These are phyloP conservation scores for Triglochin maritima DNA, from an alignment of 106 monocot species.

Conservation along the genomic window DNA sequence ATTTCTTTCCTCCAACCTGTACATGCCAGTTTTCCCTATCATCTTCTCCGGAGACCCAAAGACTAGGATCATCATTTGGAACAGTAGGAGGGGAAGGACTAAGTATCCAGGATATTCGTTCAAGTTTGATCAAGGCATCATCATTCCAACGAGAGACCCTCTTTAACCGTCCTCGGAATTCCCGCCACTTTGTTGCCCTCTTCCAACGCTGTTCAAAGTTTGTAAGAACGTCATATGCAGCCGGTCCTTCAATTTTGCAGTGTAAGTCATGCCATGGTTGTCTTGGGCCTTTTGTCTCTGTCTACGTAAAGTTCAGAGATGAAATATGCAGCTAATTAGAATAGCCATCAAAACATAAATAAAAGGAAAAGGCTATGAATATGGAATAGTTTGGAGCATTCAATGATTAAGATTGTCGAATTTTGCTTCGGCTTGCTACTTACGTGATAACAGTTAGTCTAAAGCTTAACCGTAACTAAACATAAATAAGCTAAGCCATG, in stretches of 20 bases:
- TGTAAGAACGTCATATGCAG: slow-evolving; percentile 50
- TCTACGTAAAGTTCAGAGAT: slow-evolving; percentile 8
- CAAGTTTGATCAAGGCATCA: slow-evolving; percentile 36
- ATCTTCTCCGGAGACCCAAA: slow-evolving; percentile 26
- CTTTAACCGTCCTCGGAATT: slow-evolving; percentile 7
- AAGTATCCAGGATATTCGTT: slow-evolving; percentile 51
- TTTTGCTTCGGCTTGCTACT: no score
- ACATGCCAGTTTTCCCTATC: slow-evolving; percentile 38
- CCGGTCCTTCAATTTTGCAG: slow-evolving; percentile 60
- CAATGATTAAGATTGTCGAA: not conserved
- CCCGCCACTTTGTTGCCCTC: slow-evolving; percentile 31
- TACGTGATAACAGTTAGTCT: no score
- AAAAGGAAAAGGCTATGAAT: not conserved
- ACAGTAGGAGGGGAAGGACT: slow-evolving; percentile 16
- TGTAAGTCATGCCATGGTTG: slow-evolving; percentile 74
- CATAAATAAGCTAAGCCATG: no score
- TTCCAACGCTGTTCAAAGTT: slow-evolving; percentile 67
- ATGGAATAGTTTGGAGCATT: not conserved
- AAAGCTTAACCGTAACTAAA: no score
- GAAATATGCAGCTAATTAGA: not conserved
- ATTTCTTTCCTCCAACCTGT: slow-evolving; percentile 20
- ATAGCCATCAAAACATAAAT: no score
- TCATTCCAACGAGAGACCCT: slow-evolving; percentile 24
- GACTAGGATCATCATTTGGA: slow-evolving; percentile 20
- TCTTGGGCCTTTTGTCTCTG: slow-evolving; percentile 31